Percentiles rank a stretch among this genome's conserved stretches.
phyloP scores from a whole-genome alignment of 352 stramenopile species.

The Pythium apleroticum region DNA sequence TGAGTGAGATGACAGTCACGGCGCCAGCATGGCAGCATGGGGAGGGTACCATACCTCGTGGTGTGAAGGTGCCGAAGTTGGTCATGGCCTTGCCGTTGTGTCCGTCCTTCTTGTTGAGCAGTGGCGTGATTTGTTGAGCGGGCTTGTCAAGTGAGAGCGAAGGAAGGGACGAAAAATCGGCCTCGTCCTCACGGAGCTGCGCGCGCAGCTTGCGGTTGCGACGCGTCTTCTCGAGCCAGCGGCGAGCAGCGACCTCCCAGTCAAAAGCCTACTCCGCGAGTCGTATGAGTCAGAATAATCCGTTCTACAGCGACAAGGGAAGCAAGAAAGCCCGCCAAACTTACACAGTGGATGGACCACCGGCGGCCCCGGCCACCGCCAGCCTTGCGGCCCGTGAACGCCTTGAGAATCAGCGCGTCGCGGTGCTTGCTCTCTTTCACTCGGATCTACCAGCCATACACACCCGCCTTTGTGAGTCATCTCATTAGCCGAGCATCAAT shows the following conservation, averaged over 20 bases:
- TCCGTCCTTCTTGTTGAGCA: constrained; percentile 1
- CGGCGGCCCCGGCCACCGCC: constrained; percentile 45
- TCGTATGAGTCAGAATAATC: neutral
- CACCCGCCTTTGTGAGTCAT: too few species aligned
- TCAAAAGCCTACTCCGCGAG: constrained; percentile 49
- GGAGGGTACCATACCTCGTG: neutral
- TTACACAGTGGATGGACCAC: constrained; percentile 74
- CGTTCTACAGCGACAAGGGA: too few species aligned
- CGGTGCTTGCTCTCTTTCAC: constrained; percentile 54
- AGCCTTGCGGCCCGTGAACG: constrained; percentile 46
- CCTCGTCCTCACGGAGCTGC: constrained; percentile 48
- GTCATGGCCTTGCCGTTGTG: neutral
- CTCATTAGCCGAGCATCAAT: neutral
- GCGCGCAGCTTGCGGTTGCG: constrained; percentile 51
- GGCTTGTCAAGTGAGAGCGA: constrained; percentile 25
- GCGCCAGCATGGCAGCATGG: too few species aligned
- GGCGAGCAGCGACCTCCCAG: constrained; percentile 50
- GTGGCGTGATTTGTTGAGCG: neutral
- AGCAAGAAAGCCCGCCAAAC: too few species aligned
- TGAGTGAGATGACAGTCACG: neutral
- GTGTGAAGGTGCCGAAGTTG: constrained; percentile 6
- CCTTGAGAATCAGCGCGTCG: constrained; percentile 41
- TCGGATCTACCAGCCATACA: constrained; percentile 34
- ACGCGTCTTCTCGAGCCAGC: constrained; percentile 68
- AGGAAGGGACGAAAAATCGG: constrained; percentile 61